Evolutionary conservation across 2,329 filamentous ascomycete species (phyloP).

Genomic region (Exophiala oligosperma): DNA sequence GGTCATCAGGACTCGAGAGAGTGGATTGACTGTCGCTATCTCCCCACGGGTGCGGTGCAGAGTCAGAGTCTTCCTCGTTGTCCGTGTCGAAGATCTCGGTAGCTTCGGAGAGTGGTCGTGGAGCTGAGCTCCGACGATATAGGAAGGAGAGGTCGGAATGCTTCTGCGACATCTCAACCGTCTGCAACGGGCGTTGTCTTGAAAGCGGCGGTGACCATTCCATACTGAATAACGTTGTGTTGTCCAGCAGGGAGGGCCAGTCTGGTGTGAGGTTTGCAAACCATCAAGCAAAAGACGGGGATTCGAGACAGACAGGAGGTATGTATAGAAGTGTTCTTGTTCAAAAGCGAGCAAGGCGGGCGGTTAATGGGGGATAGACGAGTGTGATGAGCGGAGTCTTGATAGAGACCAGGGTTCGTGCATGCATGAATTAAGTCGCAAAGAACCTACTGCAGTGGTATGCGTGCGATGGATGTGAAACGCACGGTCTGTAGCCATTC

Average conservation of each 20-base stretch:
- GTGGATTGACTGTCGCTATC: slow-evolving; percentile 72
- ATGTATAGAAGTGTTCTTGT: slow-evolving; percentile 21
- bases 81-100: slow-evolving; percentile 40
- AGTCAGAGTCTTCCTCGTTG: slow-evolving; percentile 35
- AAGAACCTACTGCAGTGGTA: slow-evolving; percentile 19
- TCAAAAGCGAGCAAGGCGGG: slow-evolving; percentile 12
- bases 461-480: slow-evolving; percentile 27
- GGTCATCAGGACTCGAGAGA: slow-evolving; percentile 82
- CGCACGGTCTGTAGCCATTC: slow-evolving; percentile 14
- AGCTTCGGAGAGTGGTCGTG: slow-evolving; percentile 34
- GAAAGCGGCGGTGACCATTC: slow-evolving; percentile 21
- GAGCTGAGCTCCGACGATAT: slow-evolving; percentile 16
- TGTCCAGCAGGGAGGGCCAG: slow-evolving; percentile 5
- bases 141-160: slow-evolving; percentile 24
- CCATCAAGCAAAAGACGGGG: slow-evolving; percentile 21
- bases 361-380: slow-evolving; percentile 18
- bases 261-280: slow-evolving; percentile 11
- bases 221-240: slow-evolving; percentile 17
- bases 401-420: slow-evolving; percentile 4
- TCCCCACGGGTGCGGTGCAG: slow-evolving; percentile 24
- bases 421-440: slow-evolving; percentile 14
- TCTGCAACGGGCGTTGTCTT: slow-evolving; percentile 10
- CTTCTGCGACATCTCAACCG: slow-evolving; percentile 26
- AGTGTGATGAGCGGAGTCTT: slow-evolving; percentile 23
- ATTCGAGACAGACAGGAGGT: slow-evolving; percentile 22